Evolutionary conservation across 1,284 basidiomycete genomes (phyloP).

Genomic region (Ceratobasidium sp.): DNA sequence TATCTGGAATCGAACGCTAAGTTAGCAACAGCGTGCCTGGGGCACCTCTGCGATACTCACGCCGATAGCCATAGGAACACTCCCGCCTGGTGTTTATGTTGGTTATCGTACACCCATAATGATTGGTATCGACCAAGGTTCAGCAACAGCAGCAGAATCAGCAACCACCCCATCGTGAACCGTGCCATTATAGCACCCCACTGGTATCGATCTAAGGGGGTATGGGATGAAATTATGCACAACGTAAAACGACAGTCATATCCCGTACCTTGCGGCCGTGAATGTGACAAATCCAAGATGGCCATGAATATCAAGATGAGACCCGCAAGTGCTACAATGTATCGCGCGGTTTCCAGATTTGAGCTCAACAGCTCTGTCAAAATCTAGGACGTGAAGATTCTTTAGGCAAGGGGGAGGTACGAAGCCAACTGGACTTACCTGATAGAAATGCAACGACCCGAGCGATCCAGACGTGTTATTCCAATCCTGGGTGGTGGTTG

Average conservation of each 20-base stretch:
- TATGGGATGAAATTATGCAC: not conserved
- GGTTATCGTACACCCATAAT: constrained; percentile 17
- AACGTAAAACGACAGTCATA: not conserved
- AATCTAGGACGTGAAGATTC: too few species aligned
- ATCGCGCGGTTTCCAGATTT: constrained; percentile 27
- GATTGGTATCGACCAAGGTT: constrained; percentile 27
- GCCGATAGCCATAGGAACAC: constrained; percentile 25
- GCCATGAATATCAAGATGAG: constrained; percentile 16
- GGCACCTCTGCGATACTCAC: not conserved
- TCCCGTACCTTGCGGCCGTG: constrained; percentile 4
- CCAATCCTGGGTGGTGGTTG: constrained; percentile 11
- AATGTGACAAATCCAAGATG: constrained; percentile 9
- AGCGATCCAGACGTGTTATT: constrained; percentile 21
- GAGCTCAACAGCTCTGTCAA: constrained; percentile 22
- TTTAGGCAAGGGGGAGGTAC: too few species aligned
- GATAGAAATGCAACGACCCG: constrained; percentile 23
- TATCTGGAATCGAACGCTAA: not conserved
- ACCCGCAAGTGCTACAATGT: constrained; percentile 24
- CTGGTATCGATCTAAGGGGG: constrained; percentile 20
- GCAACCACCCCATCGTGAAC: not conserved
- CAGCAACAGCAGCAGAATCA: constrained; percentile 12
- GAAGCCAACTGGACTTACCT: not conserved
- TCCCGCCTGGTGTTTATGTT: constrained; percentile 4
- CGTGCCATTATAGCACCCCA: constrained; percentile 25
- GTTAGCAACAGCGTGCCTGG: not conserved